Evolutionary conservation across 2,329 filamentous ascomycete genomes (phyloP).

Genomic region (Stemphylium vesicarium): DNA sequence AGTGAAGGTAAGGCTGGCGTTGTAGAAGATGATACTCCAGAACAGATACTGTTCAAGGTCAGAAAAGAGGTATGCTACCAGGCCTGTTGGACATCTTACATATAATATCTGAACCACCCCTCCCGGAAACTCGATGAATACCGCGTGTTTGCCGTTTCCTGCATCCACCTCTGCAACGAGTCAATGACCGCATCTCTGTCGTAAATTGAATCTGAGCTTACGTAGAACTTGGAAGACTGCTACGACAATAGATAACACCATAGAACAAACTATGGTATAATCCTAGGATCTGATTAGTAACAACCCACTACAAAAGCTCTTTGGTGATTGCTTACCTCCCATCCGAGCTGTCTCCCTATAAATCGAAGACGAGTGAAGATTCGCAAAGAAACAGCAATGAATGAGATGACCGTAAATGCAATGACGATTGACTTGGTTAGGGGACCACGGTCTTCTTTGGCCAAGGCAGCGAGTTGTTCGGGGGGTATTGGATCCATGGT

Average conservation of each 20-base stretch:
- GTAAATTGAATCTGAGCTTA: slow-evolving; percentile 4
- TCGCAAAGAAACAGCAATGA: slow-evolving; percentile 29
- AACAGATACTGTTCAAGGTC: slow-evolving; percentile 28
- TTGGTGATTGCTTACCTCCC: slow-evolving; percentile 16
- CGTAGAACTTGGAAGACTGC: slow-evolving; percentile 24
- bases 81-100: slow-evolving; percentile 9
- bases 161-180: slow-evolving; percentile 20
- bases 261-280: not conserved
- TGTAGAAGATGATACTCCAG: slow-evolving; percentile 36
- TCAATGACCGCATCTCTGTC: slow-evolving; percentile 1
- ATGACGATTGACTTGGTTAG: slow-evolving; percentile 21
- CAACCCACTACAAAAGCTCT: not conserved
- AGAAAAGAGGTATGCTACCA: not conserved
- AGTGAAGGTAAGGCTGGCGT: slow-evolving; percentile 27
- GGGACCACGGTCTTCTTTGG: slow-evolving; percentile 26
- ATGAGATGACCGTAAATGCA: slow-evolving; percentile 27
- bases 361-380: slow-evolving; percentile 28
- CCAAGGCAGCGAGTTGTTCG: slow-evolving; percentile 23
- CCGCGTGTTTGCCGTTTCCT: slow-evolving; percentile 32
- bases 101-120: slow-evolving; percentile 17
- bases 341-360: slow-evolving; percentile 16
- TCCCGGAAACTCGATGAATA: slow-evolving; percentile 26
- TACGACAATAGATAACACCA: slow-evolving; percentile 21
- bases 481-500: slow-evolving; percentile 24
- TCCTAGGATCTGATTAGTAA: not conserved